Percentiles rank a stretch among this genome's conserved stretches.
Conservation (phyloP, 2,329 filamentous ascomycete species). For the Clonostachys rosea region DNA sequence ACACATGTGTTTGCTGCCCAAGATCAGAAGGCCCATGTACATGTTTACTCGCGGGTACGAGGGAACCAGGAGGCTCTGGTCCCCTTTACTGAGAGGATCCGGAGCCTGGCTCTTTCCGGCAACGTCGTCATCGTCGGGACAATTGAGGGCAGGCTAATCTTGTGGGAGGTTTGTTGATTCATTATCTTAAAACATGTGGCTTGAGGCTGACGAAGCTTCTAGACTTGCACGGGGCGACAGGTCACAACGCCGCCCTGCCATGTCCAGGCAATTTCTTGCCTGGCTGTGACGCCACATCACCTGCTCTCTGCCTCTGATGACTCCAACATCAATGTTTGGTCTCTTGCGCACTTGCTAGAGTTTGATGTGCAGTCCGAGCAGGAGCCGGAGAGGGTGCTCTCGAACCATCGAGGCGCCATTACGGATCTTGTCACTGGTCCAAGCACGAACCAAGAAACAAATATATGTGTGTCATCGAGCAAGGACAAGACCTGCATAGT, state of each 20-base stretch:
- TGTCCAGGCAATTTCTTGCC: conserved; percentile 73
- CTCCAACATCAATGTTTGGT: conserved; percentile 91
- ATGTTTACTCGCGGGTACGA: conserved; percentile 82
- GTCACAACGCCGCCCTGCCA: conserved; percentile 73
- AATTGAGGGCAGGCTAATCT: conserved; percentile 75
- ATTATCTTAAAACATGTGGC: not conserved
- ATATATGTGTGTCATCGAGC: conserved; percentile 79
- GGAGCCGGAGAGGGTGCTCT: conserved; percentile 73
- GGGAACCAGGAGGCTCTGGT: conserved; percentile 86
- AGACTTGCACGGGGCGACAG: conserved; percentile 72
- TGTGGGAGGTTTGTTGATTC: conserved; percentile 75
- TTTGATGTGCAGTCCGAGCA: conserved; percentile 46
- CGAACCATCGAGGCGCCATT: conserved; percentile 71
- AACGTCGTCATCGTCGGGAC: conserved; percentile 78
- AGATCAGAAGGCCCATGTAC: conserved; percentile 83
- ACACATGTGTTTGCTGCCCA: conserved; percentile 91
- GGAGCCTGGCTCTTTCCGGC: conserved; percentile 67
- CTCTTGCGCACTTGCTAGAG: conserved; percentile 67
- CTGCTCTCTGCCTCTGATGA: conserved; percentile 78
- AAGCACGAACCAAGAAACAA: conserved; percentile 63
- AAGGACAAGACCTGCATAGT: conserved; percentile 85
- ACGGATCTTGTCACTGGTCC: conserved; percentile 61
- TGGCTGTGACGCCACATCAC: conserved; percentile 68
- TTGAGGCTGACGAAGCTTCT: conserved; percentile 10
- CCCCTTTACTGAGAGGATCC: conserved; percentile 82